Evolutionary conservation across 495 filamentous ascomycete genomes (phyloP), one percentile per base, ranked within the genome.

Genomic region (Penicillium canescens): DNA sequence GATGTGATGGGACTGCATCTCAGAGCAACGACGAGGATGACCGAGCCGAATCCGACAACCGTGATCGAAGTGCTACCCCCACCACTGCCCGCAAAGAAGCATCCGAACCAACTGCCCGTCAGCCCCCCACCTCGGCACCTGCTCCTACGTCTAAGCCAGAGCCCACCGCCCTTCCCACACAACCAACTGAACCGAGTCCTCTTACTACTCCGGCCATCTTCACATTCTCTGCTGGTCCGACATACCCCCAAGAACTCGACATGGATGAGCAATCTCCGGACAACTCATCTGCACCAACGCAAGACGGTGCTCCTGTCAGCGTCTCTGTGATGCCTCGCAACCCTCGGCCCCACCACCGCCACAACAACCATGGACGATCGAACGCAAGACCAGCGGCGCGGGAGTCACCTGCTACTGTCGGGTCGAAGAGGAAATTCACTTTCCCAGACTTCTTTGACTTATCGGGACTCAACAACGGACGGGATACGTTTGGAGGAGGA

Each of bases 361-460:
- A 77, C 59, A 73, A 66, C 54, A 63, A 73, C 48, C 54, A 60
- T 68, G 66, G 62, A 46, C 74, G 68, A 56, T 62, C 68, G 55
- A 79, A 68, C 41, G 58, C 68, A 31, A 73, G 85, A 52, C 62
- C 69, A 42, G 60, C 74, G 2, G 60, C 71, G n/a, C 67, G 73
- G 59, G 57, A 68, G 57, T 48, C 71, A 43, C 58, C 71, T 59
- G 54, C 76, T 81, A 42, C 82, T 78, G 14, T 80, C 62, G 91
- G 92, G 0, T 86, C 86, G 24, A 96, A 96, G 71, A 81, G 92
- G 13, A 86, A 89, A 59, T 76, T 88, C 53, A 83, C 87, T 38
- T 81, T 91, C 35, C 81, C 82, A 3, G 92, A 96, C 51, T 86
- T 92, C 54, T 96, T 95, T 57, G 90, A 94, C 56, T 68, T 96